A percentile compares a stretch with the other conserved stretches of the same genome.
Evolutionary conservation across 2,329 filamentous ascomycete species (phyloP).

Genomic region (Fusarium beomiforme): DNA sequence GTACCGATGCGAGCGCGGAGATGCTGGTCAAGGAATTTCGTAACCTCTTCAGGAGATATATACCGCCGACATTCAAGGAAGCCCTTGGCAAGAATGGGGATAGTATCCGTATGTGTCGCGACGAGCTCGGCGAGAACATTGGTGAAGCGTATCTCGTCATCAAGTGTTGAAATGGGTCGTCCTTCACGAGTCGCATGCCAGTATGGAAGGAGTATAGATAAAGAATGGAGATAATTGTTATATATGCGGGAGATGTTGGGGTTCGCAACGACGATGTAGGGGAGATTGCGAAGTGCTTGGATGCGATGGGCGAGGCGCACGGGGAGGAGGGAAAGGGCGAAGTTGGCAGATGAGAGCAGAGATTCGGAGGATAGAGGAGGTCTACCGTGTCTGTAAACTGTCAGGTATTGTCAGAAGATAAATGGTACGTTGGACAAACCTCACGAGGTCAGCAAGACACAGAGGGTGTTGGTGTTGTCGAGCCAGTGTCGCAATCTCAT

Average conservation of each 20-base stretch:
- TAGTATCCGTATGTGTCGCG: slow-evolving; percentile 92
- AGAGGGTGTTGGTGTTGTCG: slow-evolving; percentile 81
- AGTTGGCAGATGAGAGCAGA: slow-evolving; percentile 91
- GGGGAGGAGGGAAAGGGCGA: slow-evolving; percentile 91
- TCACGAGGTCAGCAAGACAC: slow-evolving; percentile 88
- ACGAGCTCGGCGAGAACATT: slow-evolving; percentile 96
- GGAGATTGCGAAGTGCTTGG: slow-evolving; percentile 89
- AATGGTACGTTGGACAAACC: slow-evolving; percentile 60
- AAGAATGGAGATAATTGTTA: slow-evolving; percentile 92
- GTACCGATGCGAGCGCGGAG: slow-evolving; percentile 94
- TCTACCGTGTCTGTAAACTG: slow-evolving; percentile 69
- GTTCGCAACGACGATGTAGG: slow-evolving; percentile 98
- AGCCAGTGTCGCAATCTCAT: slow-evolving; percentile 82
- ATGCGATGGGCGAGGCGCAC: slow-evolving; percentile 94
- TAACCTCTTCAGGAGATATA: slow-evolving; percentile 84
- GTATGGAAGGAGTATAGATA: slow-evolving; percentile 91
- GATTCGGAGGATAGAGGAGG: slow-evolving; percentile 84
- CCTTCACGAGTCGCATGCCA: slow-evolving; percentile 58
- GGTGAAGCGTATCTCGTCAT: slow-evolving; percentile 92
- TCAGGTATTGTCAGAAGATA: neutral
- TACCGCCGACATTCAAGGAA: slow-evolving; percentile 95
- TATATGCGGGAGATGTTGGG: slow-evolving; percentile 94
- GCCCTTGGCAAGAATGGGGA: slow-evolving; percentile 88
- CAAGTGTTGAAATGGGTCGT: slow-evolving; percentile 65
- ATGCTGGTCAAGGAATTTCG: slow-evolving; percentile 91